These are phyloP conservation scores for Eimeria praecox DNA, from an alignment of 169 alveolate genomes.

Conservation along the genomic window DNA sequence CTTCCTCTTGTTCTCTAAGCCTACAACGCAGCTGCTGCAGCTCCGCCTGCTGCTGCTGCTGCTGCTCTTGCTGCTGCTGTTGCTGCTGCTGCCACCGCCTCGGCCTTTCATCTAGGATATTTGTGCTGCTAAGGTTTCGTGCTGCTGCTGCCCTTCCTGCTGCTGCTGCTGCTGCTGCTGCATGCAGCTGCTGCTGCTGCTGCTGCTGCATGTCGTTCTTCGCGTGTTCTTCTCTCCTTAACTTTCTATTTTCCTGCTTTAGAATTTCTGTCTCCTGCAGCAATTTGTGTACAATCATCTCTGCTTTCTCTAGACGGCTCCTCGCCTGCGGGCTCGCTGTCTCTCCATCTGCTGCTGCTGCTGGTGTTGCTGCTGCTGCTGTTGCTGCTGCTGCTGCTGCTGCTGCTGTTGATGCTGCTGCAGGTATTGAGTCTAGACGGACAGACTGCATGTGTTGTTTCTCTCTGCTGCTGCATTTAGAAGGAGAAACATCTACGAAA, in stretches of 20 bases:
- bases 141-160: constrained; percentile 6
- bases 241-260: neutral
- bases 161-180: no score
- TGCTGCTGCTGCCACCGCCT: neutral
- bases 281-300: neutral
- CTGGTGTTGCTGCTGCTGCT: neutral
- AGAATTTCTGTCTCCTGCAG: neutral
- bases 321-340: neutral
- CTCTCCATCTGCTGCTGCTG: neutral
- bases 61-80: no score
- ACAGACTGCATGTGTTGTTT: neutral
- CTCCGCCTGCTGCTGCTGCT: no score
- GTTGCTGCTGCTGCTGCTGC: constrained; percentile 17
- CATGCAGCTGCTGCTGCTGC: no score
- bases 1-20: neutral
- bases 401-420: neutral
- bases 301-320: neutral
- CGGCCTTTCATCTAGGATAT: neutral
- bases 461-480: neutral
- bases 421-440: no score
- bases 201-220: neutral
- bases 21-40: neutral
- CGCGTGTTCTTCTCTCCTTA: neutral
- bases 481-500: neutral
- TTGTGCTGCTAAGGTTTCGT: neutral